Base-by-base conservation (phyloP, 306 rosid genomes). In the Inga laurina region DNA sequence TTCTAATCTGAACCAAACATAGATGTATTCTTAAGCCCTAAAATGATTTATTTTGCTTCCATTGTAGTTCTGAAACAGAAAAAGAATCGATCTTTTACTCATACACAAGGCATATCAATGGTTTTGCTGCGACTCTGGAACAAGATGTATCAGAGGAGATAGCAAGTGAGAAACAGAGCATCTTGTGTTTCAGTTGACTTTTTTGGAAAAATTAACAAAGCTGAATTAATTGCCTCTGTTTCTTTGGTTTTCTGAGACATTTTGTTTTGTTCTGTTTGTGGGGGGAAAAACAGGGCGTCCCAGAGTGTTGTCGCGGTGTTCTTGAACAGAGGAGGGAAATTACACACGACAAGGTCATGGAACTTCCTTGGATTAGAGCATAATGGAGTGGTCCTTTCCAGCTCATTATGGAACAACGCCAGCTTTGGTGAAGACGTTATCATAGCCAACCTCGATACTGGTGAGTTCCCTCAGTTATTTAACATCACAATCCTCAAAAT, bases 321-420 rank as follows among this genome's bases (percentile, higher is more conserved):
- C 77, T 64, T 77, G 87, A 95, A 95, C 81, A 82, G 72, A 34
- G 98, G 97, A 73, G 90, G 92, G 77, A 90, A 92, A 61, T 78
- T 93, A 64, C 98, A 93, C 89, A 95, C 98, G 1, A 95, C 98
- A 34, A 79, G 91, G 3, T 92, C 98, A 79, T 95, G 98, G 98
- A 86, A 85, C 0, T 95, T 93, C 84, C 78, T 95, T 97, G 96
- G 90, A 21, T 84, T 95, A 13, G 94, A 91, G 30, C 30, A 86
- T 4, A 76, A 84, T 81, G 98, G 93, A 46, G 78, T 79, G 6
- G 67, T 86, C 9, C 81, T 88, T 61, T 77, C 87, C 0, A 79
- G 16, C 72, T 95, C 97, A 52, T 75, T 89, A 11, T 95, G 98
- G 98, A 85, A 88, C 74, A 92, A 90, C 82, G 96, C 97, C 22